Conservation (phyloP, 768 basidiomycete genomes). For the Lentinula edodes region DNA sequence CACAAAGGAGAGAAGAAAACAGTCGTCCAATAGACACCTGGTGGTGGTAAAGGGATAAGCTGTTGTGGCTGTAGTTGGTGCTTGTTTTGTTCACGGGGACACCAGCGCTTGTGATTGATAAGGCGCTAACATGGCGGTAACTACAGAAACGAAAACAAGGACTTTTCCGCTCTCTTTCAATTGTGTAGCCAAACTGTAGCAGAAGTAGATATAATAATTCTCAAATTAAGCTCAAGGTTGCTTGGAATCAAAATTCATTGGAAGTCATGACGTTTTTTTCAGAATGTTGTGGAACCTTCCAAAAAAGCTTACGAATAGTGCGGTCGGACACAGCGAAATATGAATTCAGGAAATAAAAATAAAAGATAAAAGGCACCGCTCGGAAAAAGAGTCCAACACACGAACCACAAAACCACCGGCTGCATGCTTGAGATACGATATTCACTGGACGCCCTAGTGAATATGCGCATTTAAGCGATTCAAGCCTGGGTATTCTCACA, state of each 20-base stretch:
- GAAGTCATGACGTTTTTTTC: background rate
- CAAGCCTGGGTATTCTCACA: background rate
- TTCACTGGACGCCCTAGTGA: background rate
- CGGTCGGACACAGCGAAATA: background rate
- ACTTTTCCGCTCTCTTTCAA: too few species aligned
- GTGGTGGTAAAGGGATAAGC: slow-evolving; percentile 34
- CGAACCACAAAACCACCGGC: background rate
- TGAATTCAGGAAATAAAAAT: background rate
- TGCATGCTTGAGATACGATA: background rate
- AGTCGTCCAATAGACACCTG: slow-evolving; percentile 10
- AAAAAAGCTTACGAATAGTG: background rate
- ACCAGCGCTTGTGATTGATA: slow-evolving; percentile 3
- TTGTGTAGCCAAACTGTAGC: too few species aligned
- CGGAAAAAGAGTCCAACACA: background rate
- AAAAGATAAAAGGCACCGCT: background rate
- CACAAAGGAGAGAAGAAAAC: slow-evolving; percentile 13
- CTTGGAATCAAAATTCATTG: too few species aligned
- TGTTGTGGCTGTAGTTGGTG: slow-evolving; percentile 24
- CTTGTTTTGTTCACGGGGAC: background rate
- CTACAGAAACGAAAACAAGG: too few species aligned
- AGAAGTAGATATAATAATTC: background rate
- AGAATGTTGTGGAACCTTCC: background rate
- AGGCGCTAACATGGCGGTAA: background rate
- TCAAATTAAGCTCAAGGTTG: background rate
- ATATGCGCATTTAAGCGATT: background rate